These are phyloP conservation scores for Leccinum huronense DNA, from an alignment of 1,284 basidiomycete genomes.

Conservation along the genomic window DNA sequence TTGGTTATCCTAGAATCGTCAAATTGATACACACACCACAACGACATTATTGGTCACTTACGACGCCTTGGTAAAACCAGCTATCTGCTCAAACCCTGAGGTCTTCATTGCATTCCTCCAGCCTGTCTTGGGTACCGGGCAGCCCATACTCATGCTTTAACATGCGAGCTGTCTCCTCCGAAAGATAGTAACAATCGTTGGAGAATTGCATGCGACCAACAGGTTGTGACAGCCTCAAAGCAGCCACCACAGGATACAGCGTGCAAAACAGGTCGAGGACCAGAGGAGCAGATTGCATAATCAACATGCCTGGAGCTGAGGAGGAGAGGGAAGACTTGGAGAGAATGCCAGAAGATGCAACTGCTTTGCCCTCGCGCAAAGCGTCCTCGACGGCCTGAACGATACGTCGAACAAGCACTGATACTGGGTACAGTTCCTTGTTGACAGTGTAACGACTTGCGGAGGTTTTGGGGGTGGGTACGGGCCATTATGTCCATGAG, in stretches of 20 bases:
- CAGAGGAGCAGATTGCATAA: slow-evolving; percentile 62
- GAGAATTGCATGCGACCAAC: slow-evolving; percentile 75
- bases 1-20: slow-evolving; percentile 25
- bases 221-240: slow-evolving; percentile 52
- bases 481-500: slow-evolving; percentile 17
- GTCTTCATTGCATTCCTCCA: slow-evolving; percentile 49
- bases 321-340: slow-evolving; percentile 29
- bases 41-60: slow-evolving; percentile 37
- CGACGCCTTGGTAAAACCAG: slow-evolving; percentile 68
- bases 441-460: slow-evolving; percentile 23
- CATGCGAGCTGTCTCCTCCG: slow-evolving; percentile 45
- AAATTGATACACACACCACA: slow-evolving; percentile 10
- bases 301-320: slow-evolving; percentile 47
- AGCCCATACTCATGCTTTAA: slow-evolving; percentile 31
- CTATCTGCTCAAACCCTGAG: slow-evolving; percentile 58
- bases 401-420: slow-evolving; percentile 54
- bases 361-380: slow-evolving; percentile 57
- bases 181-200: slow-evolving; percentile 82
- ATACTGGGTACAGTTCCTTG: slow-evolving; percentile 61
- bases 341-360: slow-evolving; percentile 56
- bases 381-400: slow-evolving; percentile 58
- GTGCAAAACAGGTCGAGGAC: slow-evolving; percentile 82
- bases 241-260: slow-evolving; percentile 73
- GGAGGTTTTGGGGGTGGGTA: slow-evolving; percentile 16
- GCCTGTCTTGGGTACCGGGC: slow-evolving; percentile 41